A percentile compares a stretch with the other conserved stretches of the same genome.
Evolutionary conservation across 495 filamentous ascomycete species (phyloP).

Genomic region (Aspergillus heteromorphus): DNA sequence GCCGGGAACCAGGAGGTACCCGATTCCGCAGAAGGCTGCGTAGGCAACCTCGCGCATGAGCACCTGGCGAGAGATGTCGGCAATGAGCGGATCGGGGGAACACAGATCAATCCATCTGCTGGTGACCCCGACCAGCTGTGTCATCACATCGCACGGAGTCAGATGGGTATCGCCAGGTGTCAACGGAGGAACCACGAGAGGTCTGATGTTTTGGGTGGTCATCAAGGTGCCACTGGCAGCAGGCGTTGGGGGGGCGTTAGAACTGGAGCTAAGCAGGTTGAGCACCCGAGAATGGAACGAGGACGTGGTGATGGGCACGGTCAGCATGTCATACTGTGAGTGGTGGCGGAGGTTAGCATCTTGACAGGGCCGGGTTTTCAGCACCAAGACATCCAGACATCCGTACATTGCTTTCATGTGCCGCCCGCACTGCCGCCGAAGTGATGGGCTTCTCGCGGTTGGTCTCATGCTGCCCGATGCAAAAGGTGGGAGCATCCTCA

Average conservation of each 20-base stretch:
- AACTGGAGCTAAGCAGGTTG: constrained; percentile 38
- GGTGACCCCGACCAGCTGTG: constrained; percentile 63
- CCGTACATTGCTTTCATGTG: constrained; percentile 54
- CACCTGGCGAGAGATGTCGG: constrained; percentile 80
- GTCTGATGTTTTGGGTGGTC: constrained; percentile 35
- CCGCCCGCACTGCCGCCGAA: constrained; percentile 56
- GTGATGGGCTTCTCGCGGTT: constrained; percentile 57
- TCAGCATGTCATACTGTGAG: constrained; percentile 85
- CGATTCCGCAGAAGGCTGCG: constrained; percentile 87
- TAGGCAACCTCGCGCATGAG: constrained; percentile 87
- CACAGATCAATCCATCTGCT: constrained; percentile 90
- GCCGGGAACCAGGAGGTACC: constrained; percentile 74
- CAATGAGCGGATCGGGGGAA: constrained; percentile 73
- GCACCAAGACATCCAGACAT: constrained; percentile 13
- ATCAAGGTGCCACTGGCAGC: constrained; percentile 31
- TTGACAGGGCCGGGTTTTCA: neutral
- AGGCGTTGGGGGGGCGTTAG: constrained; percentile 14
- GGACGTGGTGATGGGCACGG: constrained; percentile 77
- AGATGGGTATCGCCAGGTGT: constrained; percentile 68
- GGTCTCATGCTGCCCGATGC: constrained; percentile 79
- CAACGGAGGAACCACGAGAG: constrained; percentile 62
- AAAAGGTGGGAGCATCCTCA: constrained; percentile 61
- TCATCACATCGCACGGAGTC: constrained; percentile 64
- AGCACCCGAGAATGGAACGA: constrained; percentile 76
- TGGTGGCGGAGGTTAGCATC: constrained; percentile 7